A percentile compares a stretch with the other conserved stretches of the same genome.
These are phyloP conservation scores for Citrullus amarus DNA, from an alignment of 306 rosid genomes.

Conservation along the genomic window DNA sequence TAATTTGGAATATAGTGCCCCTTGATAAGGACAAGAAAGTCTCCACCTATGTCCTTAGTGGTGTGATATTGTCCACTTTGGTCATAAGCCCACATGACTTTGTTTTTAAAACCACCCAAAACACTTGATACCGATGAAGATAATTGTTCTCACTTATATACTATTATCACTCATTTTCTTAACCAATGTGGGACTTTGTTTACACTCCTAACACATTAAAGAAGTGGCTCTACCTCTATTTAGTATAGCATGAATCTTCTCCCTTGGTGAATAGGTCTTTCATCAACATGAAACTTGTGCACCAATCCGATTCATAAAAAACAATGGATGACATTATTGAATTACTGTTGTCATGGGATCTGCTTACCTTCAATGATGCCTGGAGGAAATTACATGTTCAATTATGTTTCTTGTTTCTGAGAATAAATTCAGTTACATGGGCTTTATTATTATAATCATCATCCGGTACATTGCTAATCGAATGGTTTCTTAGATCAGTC, in stretches of 20 bases:
- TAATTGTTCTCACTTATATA: no score
- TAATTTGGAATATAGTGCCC: not conserved
- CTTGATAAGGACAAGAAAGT: no score
- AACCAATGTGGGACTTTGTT: no score
- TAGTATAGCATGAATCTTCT: not conserved
- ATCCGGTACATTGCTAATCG: not conserved
- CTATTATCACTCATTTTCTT: no score
- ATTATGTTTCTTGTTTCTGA: not conserved
- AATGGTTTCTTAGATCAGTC: not conserved
- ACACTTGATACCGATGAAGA: no score
- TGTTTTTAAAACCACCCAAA: no score
- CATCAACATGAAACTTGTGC: not conserved
- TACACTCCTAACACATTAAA: not conserved
- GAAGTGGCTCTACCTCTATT: not conserved
- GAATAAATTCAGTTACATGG: not conserved
- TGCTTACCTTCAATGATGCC: not conserved
- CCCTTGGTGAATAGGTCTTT: not conserved
- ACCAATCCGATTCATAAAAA: not conserved
- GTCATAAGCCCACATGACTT: no score
- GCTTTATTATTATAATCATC: not conserved
- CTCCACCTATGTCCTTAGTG: no score
- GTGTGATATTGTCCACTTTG: no score
- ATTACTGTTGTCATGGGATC: not conserved
- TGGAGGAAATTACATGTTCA: not conserved
- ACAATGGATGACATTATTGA: not conserved